Base-by-base conservation (phyloP, 2,329 filamentous ascomycete species). In the Fusarium dimerum region DNA sequence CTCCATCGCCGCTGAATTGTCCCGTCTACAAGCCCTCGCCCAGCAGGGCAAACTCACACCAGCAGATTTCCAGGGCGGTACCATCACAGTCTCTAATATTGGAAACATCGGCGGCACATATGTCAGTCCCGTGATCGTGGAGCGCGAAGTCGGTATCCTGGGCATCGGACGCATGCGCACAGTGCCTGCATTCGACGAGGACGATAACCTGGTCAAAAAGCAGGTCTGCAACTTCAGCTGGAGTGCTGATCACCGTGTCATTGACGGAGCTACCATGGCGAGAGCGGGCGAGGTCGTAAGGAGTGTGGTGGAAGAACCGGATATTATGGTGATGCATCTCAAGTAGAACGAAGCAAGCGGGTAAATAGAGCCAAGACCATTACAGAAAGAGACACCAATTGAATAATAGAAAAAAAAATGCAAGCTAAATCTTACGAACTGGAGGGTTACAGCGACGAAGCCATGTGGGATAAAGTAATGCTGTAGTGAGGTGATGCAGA, bases 11-110 rank as follows among this genome's bases (percentile, higher is more conserved):
- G 74, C 80, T 16, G 91, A 96, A 70, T 81, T 97, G 47, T 71
- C 74, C 9, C 83, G 89, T 5, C 83, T 97, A 17, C 89, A 92
- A 68, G 71, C 74, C 3, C 84, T 91, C 10, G 93, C 91, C 2
- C 77, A 81, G 13, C 78, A 81, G n/a, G 90, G 91, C 32, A 90
- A 88, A 70, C 81, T 99, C 5, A 78, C 84, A 2, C 81, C 86
- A 3, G 78, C 81, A 16, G 92, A 99, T 71, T 79, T 99, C 57
- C 82, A 79, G 36, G 92, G 92, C 47, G 92, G 92, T 15, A 97
- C 94, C 2, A 93, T 99, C 66, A 97, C 94, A 0, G 85, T 99
- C 45, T 96, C 92, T 64, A 99, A 99, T 70, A 96, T 99, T 63
- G 94, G 94, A 43, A 96, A 86, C 63, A 91, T 99, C 43, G 94